Percentiles rank a stretch among this genome's conserved stretches.
phyloP scores from a whole-genome alignment of 768 basidiomycete species.

The Amanita molliuscula region DNA sequence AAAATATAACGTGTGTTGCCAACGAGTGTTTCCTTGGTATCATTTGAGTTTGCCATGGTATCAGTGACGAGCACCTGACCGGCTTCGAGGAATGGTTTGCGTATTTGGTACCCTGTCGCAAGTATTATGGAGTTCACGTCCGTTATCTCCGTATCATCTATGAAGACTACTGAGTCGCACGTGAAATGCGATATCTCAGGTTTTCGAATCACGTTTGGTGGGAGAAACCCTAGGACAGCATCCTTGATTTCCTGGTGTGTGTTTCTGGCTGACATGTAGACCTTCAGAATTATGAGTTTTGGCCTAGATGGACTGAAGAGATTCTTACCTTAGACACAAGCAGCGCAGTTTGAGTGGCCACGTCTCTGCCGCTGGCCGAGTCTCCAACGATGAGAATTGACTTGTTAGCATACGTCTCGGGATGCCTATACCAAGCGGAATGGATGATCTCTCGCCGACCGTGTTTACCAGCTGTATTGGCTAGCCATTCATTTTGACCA shows the following conservation, averaged over 20 bases:
- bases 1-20: slow-evolving; percentile 35
- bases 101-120: slow-evolving; percentile 45
- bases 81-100: slow-evolving; percentile 34
- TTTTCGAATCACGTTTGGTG: slow-evolving; percentile 9
- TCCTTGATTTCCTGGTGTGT: not conserved
- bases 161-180: slow-evolving; percentile 30
- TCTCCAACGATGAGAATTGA: slow-evolving; percentile 34
- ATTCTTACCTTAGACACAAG: slow-evolving; percentile 29
- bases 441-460: slow-evolving; percentile 32
- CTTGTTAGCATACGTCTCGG: slow-evolving; percentile 29
- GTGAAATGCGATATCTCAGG: slow-evolving; percentile 43
- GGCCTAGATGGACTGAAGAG: not conserved
- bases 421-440: slow-evolving; percentile 42
- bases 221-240: not conserved
- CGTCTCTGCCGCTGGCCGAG: slow-evolving; percentile 41
- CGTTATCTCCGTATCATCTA: slow-evolving; percentile 25
- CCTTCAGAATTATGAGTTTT: not conserved
- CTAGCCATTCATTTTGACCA: slow-evolving; percentile 41
- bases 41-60: slow-evolving; percentile 17
- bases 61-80: slow-evolving; percentile 20
- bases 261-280: not conserved
- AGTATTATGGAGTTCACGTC: not conserved
- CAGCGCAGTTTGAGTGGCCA: slow-evolving; percentile 28
- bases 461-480: slow-evolving; percentile 8
- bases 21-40: slow-evolving; percentile 21